These are phyloP conservation scores for Kurtzmaniella quercitrusa DNA, from an alignment of 1,139 yeast species.

Conservation along the genomic window DNA sequence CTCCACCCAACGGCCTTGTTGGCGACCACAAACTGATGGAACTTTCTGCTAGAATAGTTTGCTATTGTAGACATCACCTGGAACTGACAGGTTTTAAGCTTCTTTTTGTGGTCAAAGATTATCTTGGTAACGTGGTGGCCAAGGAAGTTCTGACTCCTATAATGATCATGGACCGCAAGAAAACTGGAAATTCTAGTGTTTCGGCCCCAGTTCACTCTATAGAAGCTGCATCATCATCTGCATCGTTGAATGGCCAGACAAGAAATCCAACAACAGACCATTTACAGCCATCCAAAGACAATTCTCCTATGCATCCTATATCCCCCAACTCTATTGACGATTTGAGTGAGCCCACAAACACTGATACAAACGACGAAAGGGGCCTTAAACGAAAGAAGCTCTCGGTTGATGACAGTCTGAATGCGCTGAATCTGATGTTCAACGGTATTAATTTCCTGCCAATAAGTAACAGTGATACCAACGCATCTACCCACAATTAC, in stretches of 20 bases:
- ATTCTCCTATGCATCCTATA: conserved; percentile 26
- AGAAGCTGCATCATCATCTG: conserved; percentile 5
- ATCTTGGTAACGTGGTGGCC: conserved; percentile 61
- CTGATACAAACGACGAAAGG: conserved; percentile 25
- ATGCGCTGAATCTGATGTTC: conserved; percentile 41
- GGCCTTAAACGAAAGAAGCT: conserved; percentile 40
- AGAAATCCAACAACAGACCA: conserved; percentile 6
- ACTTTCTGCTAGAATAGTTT: conserved; percentile 81
- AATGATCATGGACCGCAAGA: conserved; percentile 91
- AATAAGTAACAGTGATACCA: conserved; percentile 42
- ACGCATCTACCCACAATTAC: conserved; percentile 8
- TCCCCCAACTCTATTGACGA: conserved; percentile 61
- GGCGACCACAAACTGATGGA: conserved; percentile 50
- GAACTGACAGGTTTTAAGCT: conserved; percentile 78
- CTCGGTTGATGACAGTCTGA: conserved; percentile 42
- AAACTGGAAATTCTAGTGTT: conserved; percentile 26
- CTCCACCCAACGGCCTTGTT: conserved; percentile 52
- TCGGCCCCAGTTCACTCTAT: conserved; percentile 10
- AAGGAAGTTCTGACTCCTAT: conserved; percentile 69
- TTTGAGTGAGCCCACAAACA: conserved; percentile 58
- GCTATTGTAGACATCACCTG: conserved; percentile 93
- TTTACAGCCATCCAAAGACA: background rate
- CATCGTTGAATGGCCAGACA: conserved; percentile 7
- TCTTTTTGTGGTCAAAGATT: conserved; percentile 64
- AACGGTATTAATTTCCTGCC: conserved; percentile 46